These are phyloP conservation scores for Coemansia sp. DNA, from an alignment of 192 early-diverging fungal species.

Conservation along the genomic window DNA sequence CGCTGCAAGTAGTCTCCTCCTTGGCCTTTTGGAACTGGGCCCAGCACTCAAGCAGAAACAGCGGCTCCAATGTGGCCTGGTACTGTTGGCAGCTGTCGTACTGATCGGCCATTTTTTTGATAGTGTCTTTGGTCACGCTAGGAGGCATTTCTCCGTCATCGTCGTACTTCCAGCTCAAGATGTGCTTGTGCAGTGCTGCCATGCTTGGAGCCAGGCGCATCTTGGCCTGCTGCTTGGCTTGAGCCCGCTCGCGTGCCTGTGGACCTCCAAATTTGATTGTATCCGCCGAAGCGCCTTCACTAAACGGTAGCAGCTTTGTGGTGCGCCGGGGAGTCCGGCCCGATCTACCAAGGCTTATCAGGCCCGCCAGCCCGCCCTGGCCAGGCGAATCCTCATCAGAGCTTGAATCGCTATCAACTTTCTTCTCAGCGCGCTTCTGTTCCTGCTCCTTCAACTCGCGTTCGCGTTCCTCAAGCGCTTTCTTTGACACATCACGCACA, in stretches of 20 bases:
- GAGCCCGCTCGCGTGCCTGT: conserved; percentile 27
- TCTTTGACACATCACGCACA: conserved; percentile 9
- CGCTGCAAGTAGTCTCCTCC: conserved; percentile 54
- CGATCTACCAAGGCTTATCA: conserved; percentile 18
- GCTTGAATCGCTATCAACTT: conserved; percentile 3
- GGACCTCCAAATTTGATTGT: conserved; percentile 1
- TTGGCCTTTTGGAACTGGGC: conserved; percentile 70
- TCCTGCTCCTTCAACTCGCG: conserved; percentile 1
- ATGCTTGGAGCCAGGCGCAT: conserved; percentile 57
- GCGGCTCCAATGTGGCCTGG: conserved; percentile 67
- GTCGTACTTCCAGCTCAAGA: conserved; percentile 64
- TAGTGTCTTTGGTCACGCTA: conserved; percentile 13
- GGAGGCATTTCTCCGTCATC: conserved; percentile 59
- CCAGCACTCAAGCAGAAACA: conserved; percentile 85
- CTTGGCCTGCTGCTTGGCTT: conserved; percentile 44
- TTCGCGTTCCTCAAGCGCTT: conserved; percentile 7
- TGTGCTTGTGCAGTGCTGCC: conserved; percentile 54
- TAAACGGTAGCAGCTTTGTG: conserved; percentile 20
- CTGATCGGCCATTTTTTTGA: conserved; percentile 55
- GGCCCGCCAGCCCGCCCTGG: conserved; percentile 20
- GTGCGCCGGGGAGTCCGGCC: conserved; percentile 9
- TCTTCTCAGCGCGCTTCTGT: not conserved
- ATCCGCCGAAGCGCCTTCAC: not conserved
- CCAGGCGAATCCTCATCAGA: conserved; percentile 22
- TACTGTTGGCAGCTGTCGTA: conserved; percentile 67